These are phyloP conservation scores for Leishmania arabica DNA, from an alignment of 208 protist species.

Conservation along the genomic window DNA sequence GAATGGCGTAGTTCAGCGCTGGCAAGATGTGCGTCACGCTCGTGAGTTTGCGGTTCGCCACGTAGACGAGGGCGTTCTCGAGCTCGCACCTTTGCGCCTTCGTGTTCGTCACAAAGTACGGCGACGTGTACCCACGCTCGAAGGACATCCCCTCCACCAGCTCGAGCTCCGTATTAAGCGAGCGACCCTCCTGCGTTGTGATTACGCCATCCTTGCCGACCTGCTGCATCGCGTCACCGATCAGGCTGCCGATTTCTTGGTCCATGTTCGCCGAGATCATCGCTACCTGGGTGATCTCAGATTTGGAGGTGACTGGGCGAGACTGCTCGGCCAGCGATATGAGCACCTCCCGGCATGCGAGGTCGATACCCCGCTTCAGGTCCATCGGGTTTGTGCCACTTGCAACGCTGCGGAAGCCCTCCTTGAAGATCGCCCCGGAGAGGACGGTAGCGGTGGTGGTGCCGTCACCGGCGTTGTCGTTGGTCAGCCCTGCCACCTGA, in stretches of 20 bases:
- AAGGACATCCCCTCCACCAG: constrained; percentile 99
- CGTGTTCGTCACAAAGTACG: constrained; percentile 99
- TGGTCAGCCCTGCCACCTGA: constrained; percentile 96
- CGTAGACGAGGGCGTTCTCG: constrained; percentile 96
- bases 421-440: constrained; percentile 97
- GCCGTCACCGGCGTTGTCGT: constrained; percentile 98
- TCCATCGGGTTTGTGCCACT: constrained; percentile 99
- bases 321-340: constrained; percentile 93
- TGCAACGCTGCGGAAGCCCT: constrained; percentile 98
- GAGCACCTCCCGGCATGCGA: constrained; percentile 94
- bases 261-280: constrained; percentile 99
- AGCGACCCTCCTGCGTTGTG: constrained; percentile 99
- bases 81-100: constrained; percentile 98
- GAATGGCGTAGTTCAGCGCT: constrained; percentile 85
- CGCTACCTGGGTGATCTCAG: constrained; percentile 99
- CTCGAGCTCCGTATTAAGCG: constrained; percentile 98
- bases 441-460: constrained; percentile 99
- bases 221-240: constrained; percentile 99
- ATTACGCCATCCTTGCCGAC: constrained; percentile 99
- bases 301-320: constrained; percentile 96
- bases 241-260: constrained; percentile 97
- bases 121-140: constrained; percentile 98
- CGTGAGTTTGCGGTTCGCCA: constrained; percentile 85
- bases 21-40: constrained; percentile 82
- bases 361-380: constrained; percentile 99